These are phyloP conservation scores for Phytophthora quininea DNA, from an alignment of 352 stramenopile genomes.

Conservation along the genomic window DNA sequence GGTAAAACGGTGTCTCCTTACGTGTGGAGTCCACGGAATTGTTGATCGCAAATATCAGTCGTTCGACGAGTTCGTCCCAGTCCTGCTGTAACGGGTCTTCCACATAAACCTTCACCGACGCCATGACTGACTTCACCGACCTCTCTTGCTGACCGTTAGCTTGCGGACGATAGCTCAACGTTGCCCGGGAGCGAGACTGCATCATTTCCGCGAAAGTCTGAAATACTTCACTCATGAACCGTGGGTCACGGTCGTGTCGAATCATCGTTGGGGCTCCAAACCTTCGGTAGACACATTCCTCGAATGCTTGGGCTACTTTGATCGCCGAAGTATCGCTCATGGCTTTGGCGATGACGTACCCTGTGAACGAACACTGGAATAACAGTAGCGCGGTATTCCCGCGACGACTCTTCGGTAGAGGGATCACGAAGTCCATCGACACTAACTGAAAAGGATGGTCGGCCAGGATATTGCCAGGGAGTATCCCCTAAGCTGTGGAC, in stretches of 20 bases:
- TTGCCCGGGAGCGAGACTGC: neutral
- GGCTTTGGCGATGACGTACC: neutral
- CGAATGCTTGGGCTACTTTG: neutral
- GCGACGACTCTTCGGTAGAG: neutral
- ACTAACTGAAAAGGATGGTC: neutral
- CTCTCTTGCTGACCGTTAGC: slow-evolving; percentile 19
- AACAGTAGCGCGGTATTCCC: slow-evolving; percentile 4
- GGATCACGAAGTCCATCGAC: neutral
- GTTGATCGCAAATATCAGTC: slow-evolving; percentile 1
- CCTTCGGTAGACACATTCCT: slow-evolving; percentile 2
- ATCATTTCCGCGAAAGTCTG: slow-evolving; percentile 16
- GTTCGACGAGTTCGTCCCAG: slow-evolving; percentile 15
- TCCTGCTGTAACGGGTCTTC: slow-evolving; percentile 7
- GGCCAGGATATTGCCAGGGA: neutral
- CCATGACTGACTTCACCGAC: slow-evolving; percentile 11
- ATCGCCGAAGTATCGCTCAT: neutral
- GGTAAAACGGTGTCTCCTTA: neutral
- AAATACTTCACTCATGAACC: slow-evolving; percentile 23
- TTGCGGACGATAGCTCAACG: slow-evolving; percentile 18
- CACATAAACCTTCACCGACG: slow-evolving; percentile 3
- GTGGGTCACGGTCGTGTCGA: slow-evolving; percentile 13
- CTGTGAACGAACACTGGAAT: slow-evolving; percentile 7
- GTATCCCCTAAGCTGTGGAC: neutral
- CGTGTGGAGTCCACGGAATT: neutral
- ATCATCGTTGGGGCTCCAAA: slow-evolving; percentile 9